Evolutionary conservation across 2,329 filamentous ascomycete genomes (phyloP), one percentile per base, ranked within the genome.

Genomic region (Didymella pinodella): DNA sequence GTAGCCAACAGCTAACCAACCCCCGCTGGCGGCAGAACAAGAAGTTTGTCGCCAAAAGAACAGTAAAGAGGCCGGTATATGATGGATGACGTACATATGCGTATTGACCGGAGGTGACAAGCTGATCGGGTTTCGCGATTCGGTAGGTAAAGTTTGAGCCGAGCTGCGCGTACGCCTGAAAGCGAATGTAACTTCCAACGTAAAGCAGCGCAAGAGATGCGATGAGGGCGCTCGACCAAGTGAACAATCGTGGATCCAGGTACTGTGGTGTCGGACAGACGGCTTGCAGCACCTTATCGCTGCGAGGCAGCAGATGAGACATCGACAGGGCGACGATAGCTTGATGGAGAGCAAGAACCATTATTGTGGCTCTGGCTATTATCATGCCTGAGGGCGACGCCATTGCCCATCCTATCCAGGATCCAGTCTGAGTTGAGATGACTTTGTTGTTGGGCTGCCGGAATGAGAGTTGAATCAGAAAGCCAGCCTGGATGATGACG

Each of bases 91-190:
- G 83, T 2, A 85, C 69, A 59, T 80, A 82, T 18, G 62, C 60
- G 59, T 85, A 85, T 1, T 85, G 70, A 0, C 83, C 83, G 0
- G 65, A 71, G 0, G 82, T 85, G 12, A 78, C 75, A 7, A 86
- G 69, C 1, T 69, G 63, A 56, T 82, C 77, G 1, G 85, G 85
- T 50, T 75, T 66, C 0, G 79, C 71, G 2, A 87, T 78, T 2
- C 77, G 75, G 63, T 85, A 87, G 0, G 84, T 86, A 64, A 86
- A 86, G 56, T 84, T 80, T 10, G 70, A 74, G 1, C 84, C 84
- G 0, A 86, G 76, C 0, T 77, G 70, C 0, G 73, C 69, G 62
- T 80, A 85, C 0, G 83, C 78, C 0, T 74, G 47, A 2, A 80
- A 65, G 0, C 78, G 73, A n/a, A 79, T 44, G 7, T 54, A 61